These are phyloP conservation scores for Cynanchum wilfordii DNA, from an alignment of 257 asterid species.

Conservation along the genomic window DNA sequence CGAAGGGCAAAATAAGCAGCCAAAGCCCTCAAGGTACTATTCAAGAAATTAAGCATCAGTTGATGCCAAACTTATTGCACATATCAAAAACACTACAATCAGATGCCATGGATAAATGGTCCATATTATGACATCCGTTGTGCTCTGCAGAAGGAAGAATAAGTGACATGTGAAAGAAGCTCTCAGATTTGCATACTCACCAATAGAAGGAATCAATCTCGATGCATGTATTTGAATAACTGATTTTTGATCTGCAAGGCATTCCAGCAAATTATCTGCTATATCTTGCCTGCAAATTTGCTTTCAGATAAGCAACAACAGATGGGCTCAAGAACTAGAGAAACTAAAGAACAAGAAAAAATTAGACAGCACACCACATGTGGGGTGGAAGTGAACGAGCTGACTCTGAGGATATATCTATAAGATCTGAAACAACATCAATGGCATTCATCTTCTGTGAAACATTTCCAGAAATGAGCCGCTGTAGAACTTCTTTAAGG, in stretches of 20 bases:
- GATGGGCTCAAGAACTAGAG: neutral
- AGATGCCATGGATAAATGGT: neutral
- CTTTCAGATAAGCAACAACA: conserved; percentile 10
- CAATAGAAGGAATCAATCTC: conserved; percentile 56
- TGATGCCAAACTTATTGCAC: neutral
- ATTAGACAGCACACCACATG: conserved; percentile 39
- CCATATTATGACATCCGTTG: neutral
- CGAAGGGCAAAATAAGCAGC: neutral
- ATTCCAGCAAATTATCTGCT: conserved; percentile 53
- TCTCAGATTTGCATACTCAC: conserved; percentile 37
- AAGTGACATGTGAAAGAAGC: neutral
- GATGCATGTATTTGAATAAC: conserved; percentile 51
- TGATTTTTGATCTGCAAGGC: conserved; percentile 65
- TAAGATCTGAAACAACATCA: conserved; percentile 61
- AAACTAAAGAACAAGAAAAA: neutral
- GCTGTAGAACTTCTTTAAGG: conserved; percentile 58
- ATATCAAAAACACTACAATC: neutral
- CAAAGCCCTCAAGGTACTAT: neutral
- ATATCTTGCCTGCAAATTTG: conserved; percentile 61
- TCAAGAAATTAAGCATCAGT: conserved; percentile 1
- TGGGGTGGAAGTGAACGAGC: conserved; percentile 39
- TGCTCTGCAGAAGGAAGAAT: neutral
- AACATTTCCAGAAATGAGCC: conserved; percentile 40
- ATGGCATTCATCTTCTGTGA: conserved; percentile 72
- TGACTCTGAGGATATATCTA: conserved; percentile 49